Evolutionary conservation across 169 alveolate species (phyloP).

Genomic region (Toxoplasma gondii): DNA sequence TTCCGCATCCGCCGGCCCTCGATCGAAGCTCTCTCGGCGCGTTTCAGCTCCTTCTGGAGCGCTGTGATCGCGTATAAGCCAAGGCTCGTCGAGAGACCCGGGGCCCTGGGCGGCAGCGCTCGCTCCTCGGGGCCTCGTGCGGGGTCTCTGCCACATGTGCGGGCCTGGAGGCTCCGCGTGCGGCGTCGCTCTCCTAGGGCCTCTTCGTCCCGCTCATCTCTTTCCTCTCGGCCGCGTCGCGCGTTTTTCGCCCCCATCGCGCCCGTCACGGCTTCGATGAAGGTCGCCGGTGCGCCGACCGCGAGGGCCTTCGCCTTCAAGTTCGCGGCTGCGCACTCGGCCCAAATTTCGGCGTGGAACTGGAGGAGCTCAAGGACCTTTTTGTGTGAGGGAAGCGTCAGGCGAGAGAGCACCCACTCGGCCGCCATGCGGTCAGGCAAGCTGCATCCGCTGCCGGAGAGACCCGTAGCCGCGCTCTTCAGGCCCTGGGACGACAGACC

Average conservation of each 20-base stretch:
- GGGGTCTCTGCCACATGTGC: neutral
- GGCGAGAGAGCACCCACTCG: conserved; percentile 51
- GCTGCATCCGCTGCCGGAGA: neutral
- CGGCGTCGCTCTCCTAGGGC: neutral
- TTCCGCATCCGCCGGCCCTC: neutral
- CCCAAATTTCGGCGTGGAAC: conserved; percentile 45
- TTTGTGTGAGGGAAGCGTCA: conserved; percentile 30
- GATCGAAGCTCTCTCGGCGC: neutral
- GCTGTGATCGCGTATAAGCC: neutral
- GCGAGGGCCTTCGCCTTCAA: conserved; percentile 9
- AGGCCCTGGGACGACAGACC: neutral
- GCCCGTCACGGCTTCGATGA: neutral
- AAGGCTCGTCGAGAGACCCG: neutral
- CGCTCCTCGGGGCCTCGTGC: too few relatives aligned
- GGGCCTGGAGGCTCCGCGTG: neutral
- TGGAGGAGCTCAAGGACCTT: conserved; percentile 44
- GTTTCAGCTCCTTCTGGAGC: conserved; percentile 12
- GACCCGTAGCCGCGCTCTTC: neutral
- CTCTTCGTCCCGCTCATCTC: neutral
- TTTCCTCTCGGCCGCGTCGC: neutral
- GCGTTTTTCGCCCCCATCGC: neutral
- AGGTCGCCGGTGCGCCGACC: neutral
- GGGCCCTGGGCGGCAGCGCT: neutral
- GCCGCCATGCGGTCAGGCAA: conserved; percentile 47
- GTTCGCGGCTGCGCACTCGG: conserved; percentile 45